Base-by-base conservation (phyloP, 441 rosid genomes). In the Corymbia citriodora region DNA sequence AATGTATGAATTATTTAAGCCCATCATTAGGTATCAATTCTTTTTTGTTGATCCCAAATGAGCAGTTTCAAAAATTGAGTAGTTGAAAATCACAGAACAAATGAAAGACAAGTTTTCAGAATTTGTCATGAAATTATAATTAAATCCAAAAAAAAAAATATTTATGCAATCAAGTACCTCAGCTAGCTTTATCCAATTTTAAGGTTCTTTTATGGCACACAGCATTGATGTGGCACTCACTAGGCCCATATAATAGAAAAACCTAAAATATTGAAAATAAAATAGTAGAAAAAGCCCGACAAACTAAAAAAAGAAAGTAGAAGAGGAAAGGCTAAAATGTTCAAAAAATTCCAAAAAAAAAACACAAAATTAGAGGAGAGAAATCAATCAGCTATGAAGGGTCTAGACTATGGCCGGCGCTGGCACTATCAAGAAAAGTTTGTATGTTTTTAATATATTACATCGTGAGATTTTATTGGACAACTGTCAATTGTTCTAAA, bases 71-170 rank as follows among this genome's bases (percentile, higher is more conserved):
- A 68, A 68, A 16, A 16, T 17, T 8, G 21, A 68, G 21, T 68
- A 31, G 40, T 68, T 68, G 40, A 31, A 68, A 68, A 68, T 68
- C 21, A 0, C 16, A 68, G 2, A 16, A 68, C 3, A 0, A 31
- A 16, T 3, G 1, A 16, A 2, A n/a, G 1, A 68, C 0, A 16
- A 68, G 0, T 31, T 68, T 29, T 68, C 0, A 68, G 31, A 68
- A 68, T 6, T 65, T 65, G 0, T 1, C 36, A 65, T 9, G 40
- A 16, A 65, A 16, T n/a, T 31, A 68, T 16, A 68, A 16, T 68
- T 4, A 16, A 68, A 68, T 68, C 1, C 7, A n/a, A 31, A 68
- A 31, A 15, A 15, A 16, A 8, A 16, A 31, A 0, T 1, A 2
- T 68, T 31, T 68, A 31, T 68, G 3, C 40, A 68, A 68, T 8